Evolutionary conservation across 371 early-diverging fungal species (phyloP), one percentile per base, ranked within the genome.

Genomic region (Syncephalastrum contaminatum): DNA sequence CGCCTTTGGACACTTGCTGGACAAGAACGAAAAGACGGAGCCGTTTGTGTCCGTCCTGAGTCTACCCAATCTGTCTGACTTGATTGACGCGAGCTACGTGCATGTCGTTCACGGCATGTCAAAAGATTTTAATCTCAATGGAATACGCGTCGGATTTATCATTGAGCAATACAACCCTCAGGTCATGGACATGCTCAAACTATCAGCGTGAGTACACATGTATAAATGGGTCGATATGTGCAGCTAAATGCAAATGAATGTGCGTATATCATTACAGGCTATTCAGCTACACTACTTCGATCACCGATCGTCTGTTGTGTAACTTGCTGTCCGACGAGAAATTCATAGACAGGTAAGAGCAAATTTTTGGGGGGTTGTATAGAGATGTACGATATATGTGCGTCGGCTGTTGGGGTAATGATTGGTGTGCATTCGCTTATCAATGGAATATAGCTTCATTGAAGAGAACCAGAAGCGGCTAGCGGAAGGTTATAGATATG

Each of bases 21-120:
- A 53, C 25, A 58, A 57, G 25, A 10, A 43, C 3, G n/a, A 43
- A 12, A 25, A 48, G 4, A 47, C 48, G 14, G 30, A 30, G 7
- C 73, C 84, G 5, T 86, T 86, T 54, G 63, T 78, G 40, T 84
- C 85, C 1, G 71, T 86, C 4, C 64, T 89, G 30, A 75, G 82
- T 25, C 56, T 85, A 30, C 56, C 64, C 4, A 80, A 84, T 51
- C 58, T 88, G 41, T 64, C 67, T 15, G 49, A 82, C 2, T 64
- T 85, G 24, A 88, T 88, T 40, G 87, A 88, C 49, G 84, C 87
- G 43, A 50, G 62, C 0, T 53, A 76, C 18, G 80, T 88, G 15
- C 85, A 90, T 55, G 78, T 90, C n/a, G 58, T 91, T 20, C 91
- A 90, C 68, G 85, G 88, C 25, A 60, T 94, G 60, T 87, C 87